Evolutionary conservation across 1,284 basidiomycete species (phyloP).

Genomic region (Vanrija pseudolonga): DNA sequence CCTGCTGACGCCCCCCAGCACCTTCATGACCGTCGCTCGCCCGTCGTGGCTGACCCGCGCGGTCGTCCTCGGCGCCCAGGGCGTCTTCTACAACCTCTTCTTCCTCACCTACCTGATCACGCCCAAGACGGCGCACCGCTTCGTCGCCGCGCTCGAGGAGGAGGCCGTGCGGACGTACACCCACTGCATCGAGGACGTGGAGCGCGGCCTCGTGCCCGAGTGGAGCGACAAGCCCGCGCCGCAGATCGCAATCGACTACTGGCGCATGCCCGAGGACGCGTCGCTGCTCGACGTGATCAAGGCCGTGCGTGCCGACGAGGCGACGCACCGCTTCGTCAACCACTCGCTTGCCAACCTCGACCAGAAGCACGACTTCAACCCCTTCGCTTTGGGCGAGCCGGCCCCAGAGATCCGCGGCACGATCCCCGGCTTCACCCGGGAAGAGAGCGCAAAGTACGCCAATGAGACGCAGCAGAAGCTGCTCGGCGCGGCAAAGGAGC

Average conservation of each 20-base stretch:
- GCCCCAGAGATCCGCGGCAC: constrained; percentile 75
- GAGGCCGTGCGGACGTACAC: constrained; percentile 90
- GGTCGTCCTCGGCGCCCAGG: constrained; percentile 77
- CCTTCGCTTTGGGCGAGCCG: constrained; percentile 86
- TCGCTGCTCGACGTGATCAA: constrained; percentile 82
- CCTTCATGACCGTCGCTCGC: constrained; percentile 79
- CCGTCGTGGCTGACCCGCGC: constrained; percentile 74
- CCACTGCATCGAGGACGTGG: constrained; percentile 74
- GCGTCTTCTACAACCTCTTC: constrained; percentile 83
- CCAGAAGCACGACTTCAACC: constrained; percentile 73
- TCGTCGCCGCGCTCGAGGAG: constrained; percentile 92
- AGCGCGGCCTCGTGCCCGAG: constrained; percentile 78
- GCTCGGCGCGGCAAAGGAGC: constrained; percentile 5
- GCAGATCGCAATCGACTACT: constrained; percentile 85
- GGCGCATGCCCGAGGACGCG: constrained; percentile 71
- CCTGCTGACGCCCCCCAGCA: constrained; percentile 53
- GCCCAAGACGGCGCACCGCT: constrained; percentile 82
- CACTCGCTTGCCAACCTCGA: constrained; percentile 85
- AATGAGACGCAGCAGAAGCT: constrained; percentile 44
- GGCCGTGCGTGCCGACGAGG: constrained; percentile 88
- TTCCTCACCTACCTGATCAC: constrained; percentile 80
- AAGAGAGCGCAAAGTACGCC: constrained; percentile 60
- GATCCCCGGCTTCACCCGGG: constrained; percentile 67
- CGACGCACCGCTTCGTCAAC: constrained; percentile 87
- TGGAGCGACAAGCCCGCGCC: constrained; percentile 75